Evolutionary conservation across 1,139 yeast genomes (phyloP).

Genomic region (Wickerhamomyces sp.): DNA sequence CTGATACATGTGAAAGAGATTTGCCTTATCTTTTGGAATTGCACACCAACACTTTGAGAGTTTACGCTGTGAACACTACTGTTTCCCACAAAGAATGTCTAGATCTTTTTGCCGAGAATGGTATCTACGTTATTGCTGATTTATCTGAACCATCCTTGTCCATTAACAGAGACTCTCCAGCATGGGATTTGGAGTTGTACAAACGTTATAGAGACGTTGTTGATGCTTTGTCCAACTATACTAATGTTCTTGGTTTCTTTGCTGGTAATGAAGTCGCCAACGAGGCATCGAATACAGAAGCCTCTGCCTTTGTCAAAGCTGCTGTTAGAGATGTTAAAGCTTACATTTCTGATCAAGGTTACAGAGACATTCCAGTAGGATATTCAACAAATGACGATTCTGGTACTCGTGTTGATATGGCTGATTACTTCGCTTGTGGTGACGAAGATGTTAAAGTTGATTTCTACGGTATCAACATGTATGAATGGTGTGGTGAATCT

Average conservation of each 20-base stretch:
- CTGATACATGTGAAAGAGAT: constrained; percentile 47
- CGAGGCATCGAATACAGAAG: constrained; percentile 57
- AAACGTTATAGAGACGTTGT: constrained; percentile 60
- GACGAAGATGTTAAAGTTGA: constrained; percentile 50
- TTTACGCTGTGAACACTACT: constrained; percentile 59
- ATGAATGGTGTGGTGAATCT: constrained; percentile 80
- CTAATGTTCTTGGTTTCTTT: constrained; percentile 71
- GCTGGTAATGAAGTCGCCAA: constrained; percentile 83
- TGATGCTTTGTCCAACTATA: constrained; percentile 54
- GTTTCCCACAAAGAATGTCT: constrained; percentile 58
- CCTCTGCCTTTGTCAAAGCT: constrained; percentile 78
- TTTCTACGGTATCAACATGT: constrained; percentile 81
- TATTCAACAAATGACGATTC: constrained; percentile 75
- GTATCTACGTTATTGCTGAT: constrained; percentile 62
- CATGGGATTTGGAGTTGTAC: constrained; percentile 52
- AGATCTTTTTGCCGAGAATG: constrained; percentile 54
- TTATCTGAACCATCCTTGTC: constrained; percentile 57
- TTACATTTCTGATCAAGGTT: constrained; percentile 53
- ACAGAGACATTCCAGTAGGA: constrained; percentile 70
- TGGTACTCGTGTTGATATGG: constrained; percentile 58
- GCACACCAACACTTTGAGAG: constrained; percentile 56
- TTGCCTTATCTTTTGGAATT: constrained; percentile 49
- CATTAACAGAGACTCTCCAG: constrained; percentile 49
- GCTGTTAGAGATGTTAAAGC: constrained; percentile 72
- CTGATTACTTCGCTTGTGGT: constrained; percentile 76